phyloP scores from a whole-genome alignment of 2,329 filamentous ascomycete genomes.

The Talaromyces sp. region DNA sequence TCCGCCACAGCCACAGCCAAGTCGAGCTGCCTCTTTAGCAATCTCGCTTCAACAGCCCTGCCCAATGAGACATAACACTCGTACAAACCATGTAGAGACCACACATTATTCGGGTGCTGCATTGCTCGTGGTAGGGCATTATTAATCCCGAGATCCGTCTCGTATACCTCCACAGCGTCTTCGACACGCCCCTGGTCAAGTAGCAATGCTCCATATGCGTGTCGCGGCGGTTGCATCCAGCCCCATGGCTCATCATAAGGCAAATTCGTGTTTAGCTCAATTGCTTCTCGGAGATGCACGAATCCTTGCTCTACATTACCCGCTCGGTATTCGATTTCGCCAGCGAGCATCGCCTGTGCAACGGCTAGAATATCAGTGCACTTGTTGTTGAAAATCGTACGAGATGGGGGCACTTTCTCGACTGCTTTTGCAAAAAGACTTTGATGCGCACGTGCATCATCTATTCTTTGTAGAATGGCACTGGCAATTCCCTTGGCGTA shows the following conservation, averaged over 20 bases:
- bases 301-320: conserved; percentile 54
- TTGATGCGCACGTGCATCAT: conserved; percentile 38
- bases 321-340: conserved; percentile 60
- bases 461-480: conserved; percentile 51
- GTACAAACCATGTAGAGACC: conserved; percentile 64
- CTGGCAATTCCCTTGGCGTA: conserved; percentile 63
- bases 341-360: conserved; percentile 53
- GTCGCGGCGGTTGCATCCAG: conserved; percentile 64
- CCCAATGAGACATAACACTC: conserved; percentile 58
- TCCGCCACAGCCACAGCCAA: conserved; percentile 51
- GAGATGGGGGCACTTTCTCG: conserved; percentile 48
- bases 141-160: conserved; percentile 53
- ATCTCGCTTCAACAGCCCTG: conserved; percentile 37
- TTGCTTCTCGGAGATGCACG: conserved; percentile 48
- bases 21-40: conserved; percentile 43
- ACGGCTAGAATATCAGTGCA: conserved; percentile 57
- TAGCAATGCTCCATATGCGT: conserved; percentile 60
- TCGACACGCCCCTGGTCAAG: conserved; percentile 54
- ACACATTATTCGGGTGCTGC: conserved; percentile 65
- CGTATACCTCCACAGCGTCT: conserved; percentile 51
- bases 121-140: conserved; percentile 55
- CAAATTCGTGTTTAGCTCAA: conserved; percentile 53
- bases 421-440: conserved; percentile 47
- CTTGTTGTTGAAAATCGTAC: conserved; percentile 63
- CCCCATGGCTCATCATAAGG: conserved; percentile 65